These are phyloP conservation scores for Tetrapisispora namnaoensis DNA, from an alignment of 805 yeast species.

Conservation along the genomic window DNA sequence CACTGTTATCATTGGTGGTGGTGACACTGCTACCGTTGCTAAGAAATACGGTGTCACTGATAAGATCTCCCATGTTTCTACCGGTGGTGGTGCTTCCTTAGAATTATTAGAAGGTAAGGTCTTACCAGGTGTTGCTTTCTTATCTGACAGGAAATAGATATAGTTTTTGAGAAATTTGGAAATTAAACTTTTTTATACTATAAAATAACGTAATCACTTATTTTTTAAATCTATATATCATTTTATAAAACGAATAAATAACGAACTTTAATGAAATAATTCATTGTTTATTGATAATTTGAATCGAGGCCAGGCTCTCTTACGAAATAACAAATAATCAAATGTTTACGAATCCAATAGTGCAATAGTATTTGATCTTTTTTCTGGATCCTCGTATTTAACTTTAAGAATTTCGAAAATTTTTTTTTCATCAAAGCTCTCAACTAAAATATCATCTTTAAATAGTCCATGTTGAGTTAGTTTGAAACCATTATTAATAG, in stretches of 20 bases:
- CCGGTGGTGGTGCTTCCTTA: slow-evolving; percentile 99
- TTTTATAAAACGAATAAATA: slow-evolving; percentile 5
- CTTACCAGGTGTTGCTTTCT: slow-evolving; percentile 94
- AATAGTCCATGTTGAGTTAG: slow-evolving; percentile 27
- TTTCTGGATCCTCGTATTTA: slow-evolving; percentile 7
- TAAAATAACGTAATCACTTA: neutral
- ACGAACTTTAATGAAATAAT: slow-evolving; percentile 3
- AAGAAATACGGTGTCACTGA: slow-evolving; percentile 96
- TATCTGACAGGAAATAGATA: slow-evolving; percentile 54
- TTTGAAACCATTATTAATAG: slow-evolving; percentile 20
- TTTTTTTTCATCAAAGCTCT: slow-evolving; percentile 19
- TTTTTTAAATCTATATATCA: neutral
- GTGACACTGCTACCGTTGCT: slow-evolving; percentile 99
- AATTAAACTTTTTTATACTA: neutral
- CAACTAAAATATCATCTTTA: slow-evolving; percentile 14
- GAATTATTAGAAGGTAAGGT: slow-evolving; percentile 98
- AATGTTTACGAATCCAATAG: too few species aligned
- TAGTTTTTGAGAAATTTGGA: slow-evolving; percentile 2
- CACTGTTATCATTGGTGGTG: slow-evolving; percentile 94
- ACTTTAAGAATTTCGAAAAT: slow-evolving; percentile 20
- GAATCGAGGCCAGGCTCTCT: too few species aligned
- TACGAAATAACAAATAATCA: too few species aligned
- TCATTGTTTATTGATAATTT: slow-evolving; percentile 1
- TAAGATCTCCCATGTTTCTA: slow-evolving; percentile 94
- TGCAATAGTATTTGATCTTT: neutral